These are phyloP conservation scores for Kodamaea ohmeri DNA, from an alignment of 1,139 yeast species.

Conservation along the genomic window DNA sequence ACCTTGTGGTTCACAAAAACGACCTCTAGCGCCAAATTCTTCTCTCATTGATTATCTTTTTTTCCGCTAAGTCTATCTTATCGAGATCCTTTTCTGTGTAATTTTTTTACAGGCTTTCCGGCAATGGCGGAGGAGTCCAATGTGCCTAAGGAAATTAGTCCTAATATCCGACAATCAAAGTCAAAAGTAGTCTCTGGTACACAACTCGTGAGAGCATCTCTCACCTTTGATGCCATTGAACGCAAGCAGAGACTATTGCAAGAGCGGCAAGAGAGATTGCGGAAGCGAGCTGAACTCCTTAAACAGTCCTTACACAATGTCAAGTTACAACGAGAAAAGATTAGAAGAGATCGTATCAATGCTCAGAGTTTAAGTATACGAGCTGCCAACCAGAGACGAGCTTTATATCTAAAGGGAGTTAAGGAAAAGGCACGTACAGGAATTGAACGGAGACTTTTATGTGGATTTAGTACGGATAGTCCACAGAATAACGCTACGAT, in stretches of 20 bases:
- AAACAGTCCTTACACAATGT: constrained; percentile 15
- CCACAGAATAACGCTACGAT: neutral
- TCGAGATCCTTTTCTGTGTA: neutral
- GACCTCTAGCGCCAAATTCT: too few species aligned
- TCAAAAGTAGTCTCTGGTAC: neutral
- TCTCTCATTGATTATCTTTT: too few species aligned
- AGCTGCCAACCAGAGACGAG: constrained; percentile 20
- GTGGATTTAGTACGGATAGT: neutral
- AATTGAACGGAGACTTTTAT: neutral
- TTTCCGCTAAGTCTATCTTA: too few species aligned
- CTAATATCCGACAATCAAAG: neutral
- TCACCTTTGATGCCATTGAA: constrained; percentile 5
- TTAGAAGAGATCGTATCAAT: constrained; percentile 11
- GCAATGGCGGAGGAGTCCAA: neutral
- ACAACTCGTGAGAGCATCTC: neutral
- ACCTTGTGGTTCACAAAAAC: too few species aligned
- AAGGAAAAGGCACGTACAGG: constrained; percentile 16
- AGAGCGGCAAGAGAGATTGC: constrained; percentile 14
- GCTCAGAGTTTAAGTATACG: constrained; percentile 15
- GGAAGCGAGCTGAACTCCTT: constrained; percentile 16
- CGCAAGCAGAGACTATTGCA: constrained; percentile 12
- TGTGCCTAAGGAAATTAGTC: neutral
- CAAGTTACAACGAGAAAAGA: constrained; percentile 13
- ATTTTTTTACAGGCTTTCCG: neutral
- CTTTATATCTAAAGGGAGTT: constrained; percentile 17